Conservation (phyloP, 78 protist genomes). For the Speleostelium caveatum region DNA sequence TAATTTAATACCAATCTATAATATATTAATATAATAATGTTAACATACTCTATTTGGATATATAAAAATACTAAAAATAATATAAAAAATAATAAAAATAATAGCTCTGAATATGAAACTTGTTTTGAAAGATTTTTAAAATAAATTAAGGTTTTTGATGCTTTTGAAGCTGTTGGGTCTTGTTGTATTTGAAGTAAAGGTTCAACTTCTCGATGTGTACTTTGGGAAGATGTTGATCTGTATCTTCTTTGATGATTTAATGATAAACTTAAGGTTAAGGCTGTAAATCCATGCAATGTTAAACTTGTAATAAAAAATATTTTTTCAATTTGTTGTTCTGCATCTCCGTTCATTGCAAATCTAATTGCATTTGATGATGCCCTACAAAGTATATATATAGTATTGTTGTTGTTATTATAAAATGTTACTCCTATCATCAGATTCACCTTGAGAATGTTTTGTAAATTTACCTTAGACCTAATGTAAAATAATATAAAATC, state of each 20-base stretch:
- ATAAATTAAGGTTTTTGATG: not conserved
- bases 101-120: constrained; percentile 16
- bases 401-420: not conserved
- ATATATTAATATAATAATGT: not conserved
- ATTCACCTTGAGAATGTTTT: not conserved
- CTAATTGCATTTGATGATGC: constrained; percentile 68
- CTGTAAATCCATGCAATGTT: constrained; percentile 73
- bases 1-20: too few relatives aligned
- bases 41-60: constrained; percentile 58
- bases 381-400: not conserved
- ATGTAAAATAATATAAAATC: constrained; percentile 67
- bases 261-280: constrained; percentile 41
- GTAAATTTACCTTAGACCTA: constrained; percentile 53
- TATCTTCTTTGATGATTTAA: constrained; percentile 76
- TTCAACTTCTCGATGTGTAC: constrained; percentile 34
- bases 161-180: constrained; percentile 14
- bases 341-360: constrained; percentile 51
- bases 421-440: not conserved
- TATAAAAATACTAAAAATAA: constrained; percentile 59
- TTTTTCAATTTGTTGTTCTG: constrained; percentile 28
- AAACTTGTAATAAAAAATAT: constrained; percentile 64
- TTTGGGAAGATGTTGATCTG: constrained; percentile 13
- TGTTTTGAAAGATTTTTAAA: not conserved
- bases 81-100: constrained; percentile 40
- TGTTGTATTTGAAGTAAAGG: constrained; percentile 53